phyloP scores from a whole-genome alignment of 306 rosid species.

The Senna siamea region DNA sequence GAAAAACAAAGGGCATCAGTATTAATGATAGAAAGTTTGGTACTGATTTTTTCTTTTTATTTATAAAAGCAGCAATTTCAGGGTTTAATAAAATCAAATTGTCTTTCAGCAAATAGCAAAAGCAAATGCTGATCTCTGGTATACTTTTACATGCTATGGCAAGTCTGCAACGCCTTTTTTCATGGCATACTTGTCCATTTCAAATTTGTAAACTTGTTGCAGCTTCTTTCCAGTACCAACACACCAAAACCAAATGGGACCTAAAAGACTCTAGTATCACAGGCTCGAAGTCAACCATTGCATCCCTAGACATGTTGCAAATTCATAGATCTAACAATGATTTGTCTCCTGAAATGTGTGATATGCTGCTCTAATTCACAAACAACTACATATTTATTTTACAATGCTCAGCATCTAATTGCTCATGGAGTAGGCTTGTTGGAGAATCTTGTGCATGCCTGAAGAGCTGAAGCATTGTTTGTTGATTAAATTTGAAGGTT shows the following conservation, averaged over 20 bases:
- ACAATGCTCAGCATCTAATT: not conserved
- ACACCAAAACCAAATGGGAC: no score
- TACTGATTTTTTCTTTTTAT: not conserved
- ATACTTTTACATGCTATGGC: not conserved
- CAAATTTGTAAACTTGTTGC: no score
- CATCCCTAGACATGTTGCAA: no score
- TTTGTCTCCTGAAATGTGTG: no score
- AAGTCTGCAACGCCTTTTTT: no score
- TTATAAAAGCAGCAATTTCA: not conserved
- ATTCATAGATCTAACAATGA: no score
- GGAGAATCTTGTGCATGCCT: not conserved
- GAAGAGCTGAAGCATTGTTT: not conserved
- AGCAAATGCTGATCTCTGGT: not conserved
- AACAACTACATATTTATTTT: not conserved
- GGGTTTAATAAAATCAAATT: not conserved
- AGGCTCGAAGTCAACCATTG: no score
- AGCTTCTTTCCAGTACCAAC: no score
- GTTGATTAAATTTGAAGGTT: not conserved
- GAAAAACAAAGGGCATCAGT: not conserved
- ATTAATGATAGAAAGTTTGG: not conserved
- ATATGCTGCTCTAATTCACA: not conserved
- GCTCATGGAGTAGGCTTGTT: not conserved
- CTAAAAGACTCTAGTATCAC: no score
- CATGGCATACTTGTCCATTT: no score
- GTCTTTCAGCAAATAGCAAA: not conserved